Evolutionary conservation across 2,329 filamentous ascomycete genomes (phyloP).

Genomic region (Aspergillus chevalieri): DNA sequence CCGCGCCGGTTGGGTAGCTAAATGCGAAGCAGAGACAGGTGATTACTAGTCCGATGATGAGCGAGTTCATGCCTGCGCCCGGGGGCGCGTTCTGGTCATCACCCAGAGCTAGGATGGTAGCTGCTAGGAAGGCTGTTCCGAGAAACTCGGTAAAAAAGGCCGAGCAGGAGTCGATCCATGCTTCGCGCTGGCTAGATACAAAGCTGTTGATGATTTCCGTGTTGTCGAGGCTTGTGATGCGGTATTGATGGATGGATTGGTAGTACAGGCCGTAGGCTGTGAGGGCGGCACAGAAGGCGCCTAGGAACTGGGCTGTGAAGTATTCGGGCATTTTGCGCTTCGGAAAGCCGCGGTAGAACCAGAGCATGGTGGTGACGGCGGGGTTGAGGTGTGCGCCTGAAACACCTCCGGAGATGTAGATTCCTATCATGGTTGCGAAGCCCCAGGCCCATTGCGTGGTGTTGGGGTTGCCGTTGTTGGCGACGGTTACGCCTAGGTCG

Average conservation of each 20-base stretch:
- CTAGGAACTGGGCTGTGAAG: conserved; percentile 48
- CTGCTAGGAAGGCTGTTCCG: conserved; percentile 36
- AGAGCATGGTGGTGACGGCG: conserved; percentile 40
- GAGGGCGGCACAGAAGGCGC: conserved; percentile 46
- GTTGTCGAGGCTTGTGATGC: conserved; percentile 19
- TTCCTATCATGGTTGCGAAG: conserved; percentile 48
- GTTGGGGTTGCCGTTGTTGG: conserved; percentile 37
- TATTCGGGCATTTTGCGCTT: conserved; percentile 47
- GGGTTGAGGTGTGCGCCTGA: conserved; percentile 45
- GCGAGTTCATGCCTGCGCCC: conserved; percentile 47
- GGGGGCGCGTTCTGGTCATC: conserved; percentile 45
- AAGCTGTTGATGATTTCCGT: conserved; percentile 36
- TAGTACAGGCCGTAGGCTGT: conserved; percentile 42
- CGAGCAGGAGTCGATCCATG: conserved; percentile 31
- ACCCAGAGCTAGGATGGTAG: conserved; percentile 41
- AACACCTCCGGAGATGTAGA: conserved; percentile 45
- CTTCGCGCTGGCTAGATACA: conserved; percentile 39
- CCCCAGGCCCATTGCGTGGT: conserved; percentile 48
- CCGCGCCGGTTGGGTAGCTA: conserved; percentile 43
- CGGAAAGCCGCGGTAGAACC: conserved; percentile 49
- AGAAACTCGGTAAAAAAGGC: conserved; percentile 47
- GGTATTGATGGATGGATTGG: conserved; percentile 26
- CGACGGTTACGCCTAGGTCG: conserved; percentile 41
- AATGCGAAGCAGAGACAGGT: conserved; percentile 31
- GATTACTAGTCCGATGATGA: conserved; percentile 44